Evolutionary conservation across 176 grass and related monocot species (phyloP).

Genomic region (Cymbopogon citratus): DNA sequence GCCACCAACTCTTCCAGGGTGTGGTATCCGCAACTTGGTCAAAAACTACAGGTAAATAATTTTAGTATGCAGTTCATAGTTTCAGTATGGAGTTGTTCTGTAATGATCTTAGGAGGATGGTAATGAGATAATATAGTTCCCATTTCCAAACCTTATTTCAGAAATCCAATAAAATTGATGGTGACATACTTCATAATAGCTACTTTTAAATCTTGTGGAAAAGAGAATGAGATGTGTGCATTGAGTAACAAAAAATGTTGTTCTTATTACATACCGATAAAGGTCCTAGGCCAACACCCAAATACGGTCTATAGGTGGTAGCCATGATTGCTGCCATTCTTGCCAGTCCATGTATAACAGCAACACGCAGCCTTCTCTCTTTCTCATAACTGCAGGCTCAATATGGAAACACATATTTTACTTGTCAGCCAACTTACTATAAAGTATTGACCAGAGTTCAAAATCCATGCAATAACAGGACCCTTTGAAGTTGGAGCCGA

Average conservation of each 20-base stretch:
- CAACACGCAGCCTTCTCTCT: conserved; percentile 87
- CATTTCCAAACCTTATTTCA: conserved; percentile 2
- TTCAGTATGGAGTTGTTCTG: conserved; percentile 8
- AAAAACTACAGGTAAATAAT: conserved; percentile 58
- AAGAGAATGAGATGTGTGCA: neutral
- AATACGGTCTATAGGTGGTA: conserved; percentile 88
- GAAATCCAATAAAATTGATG: conserved; percentile 3
- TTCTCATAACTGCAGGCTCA: conserved; percentile 71
- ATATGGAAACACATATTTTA: neutral
- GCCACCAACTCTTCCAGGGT: conserved; percentile 87
- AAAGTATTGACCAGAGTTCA: neutral
- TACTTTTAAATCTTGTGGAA: neutral
- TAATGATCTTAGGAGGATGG: neutral
- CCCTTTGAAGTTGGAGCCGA: neutral
- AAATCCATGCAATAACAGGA: conserved; percentile 1
- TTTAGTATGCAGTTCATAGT: conserved; percentile 5
- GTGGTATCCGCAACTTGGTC: conserved; percentile 87
- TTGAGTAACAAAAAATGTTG: conserved; percentile 4
- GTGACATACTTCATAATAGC: neutral
- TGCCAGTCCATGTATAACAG: conserved; percentile 94
- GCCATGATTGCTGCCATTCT: conserved; percentile 99
- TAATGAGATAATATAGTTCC: neutral
- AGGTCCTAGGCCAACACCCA: conserved; percentile 77
- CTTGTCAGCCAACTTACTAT: conserved; percentile 4
- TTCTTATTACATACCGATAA: conserved; percentile 73